A percentile compares a stretch with the other conserved stretches of the same genome.
phyloP scores from a whole-genome alignment of 257 asterid species.

The Scutellaria minor region DNA sequence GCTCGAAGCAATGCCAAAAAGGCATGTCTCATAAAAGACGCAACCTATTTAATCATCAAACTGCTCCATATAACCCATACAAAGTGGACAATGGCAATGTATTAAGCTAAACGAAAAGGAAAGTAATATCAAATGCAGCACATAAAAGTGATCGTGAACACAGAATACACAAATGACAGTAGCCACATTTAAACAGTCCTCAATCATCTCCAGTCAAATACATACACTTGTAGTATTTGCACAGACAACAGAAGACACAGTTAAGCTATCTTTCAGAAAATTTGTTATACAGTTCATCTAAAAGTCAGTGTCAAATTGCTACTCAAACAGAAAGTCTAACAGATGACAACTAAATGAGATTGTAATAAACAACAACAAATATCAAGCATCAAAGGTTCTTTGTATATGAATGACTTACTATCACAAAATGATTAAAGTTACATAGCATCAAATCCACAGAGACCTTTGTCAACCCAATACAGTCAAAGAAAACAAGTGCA shows the following conservation, averaged over 20 bases:
- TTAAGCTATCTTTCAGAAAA: not conserved
- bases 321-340: not conserved
- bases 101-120: not conserved
- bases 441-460: slow-evolving; percentile 15
- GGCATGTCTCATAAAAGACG: not conserved
- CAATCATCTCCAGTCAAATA: not conserved
- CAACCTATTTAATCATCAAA: slow-evolving; percentile 3
- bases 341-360: not conserved
- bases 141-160: not conserved
- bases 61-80: slow-evolving; percentile 14
- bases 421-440: not conserved
- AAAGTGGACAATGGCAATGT: not conserved
- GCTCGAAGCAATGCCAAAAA: slow-evolving; percentile 9
- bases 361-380: not conserved
- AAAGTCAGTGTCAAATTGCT: not conserved
- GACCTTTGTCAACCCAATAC: not conserved
- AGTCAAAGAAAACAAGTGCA: not conserved
- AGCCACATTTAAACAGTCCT: not conserved
- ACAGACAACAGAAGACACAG: not conserved
- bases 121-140: slow-evolving; percentile 22
- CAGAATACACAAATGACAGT: not conserved
- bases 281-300: not conserved
- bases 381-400: slow-evolving; percentile 8
- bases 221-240: not conserved
- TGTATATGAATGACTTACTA: not conserved